Evolutionary conservation across 176 grass and related monocot genomes (phyloP).

Genomic region (Tillandsia fasciculata): DNA sequence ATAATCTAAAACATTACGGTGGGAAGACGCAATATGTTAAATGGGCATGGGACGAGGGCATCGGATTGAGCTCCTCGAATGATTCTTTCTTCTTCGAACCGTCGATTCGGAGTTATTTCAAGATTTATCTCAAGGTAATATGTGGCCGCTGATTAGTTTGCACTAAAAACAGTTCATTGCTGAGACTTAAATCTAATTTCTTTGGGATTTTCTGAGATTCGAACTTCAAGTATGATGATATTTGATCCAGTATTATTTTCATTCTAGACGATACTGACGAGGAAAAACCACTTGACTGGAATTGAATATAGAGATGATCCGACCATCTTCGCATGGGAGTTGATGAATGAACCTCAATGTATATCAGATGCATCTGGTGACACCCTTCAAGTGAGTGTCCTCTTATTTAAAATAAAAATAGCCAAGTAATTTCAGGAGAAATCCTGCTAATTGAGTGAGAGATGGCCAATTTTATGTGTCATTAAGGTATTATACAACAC

Average conservation of each 20-base stretch:
- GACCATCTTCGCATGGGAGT: conserved; percentile 89
- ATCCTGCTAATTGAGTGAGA: background rate
- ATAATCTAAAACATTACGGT: conserved; percentile 27
- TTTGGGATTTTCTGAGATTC: no score
- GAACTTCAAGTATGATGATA: background rate
- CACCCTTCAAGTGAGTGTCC: conserved; percentile 60
- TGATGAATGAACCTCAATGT: conserved; percentile 98
- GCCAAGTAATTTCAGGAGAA: background rate
- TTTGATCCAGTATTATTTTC: background rate
- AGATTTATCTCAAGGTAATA: conserved; percentile 21
- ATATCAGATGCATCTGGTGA: conserved; percentile 61
- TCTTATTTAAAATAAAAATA: no score
- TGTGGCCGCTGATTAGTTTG: background rate
- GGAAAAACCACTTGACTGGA: conserved; percentile 30
- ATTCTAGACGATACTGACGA: conserved; percentile 18
- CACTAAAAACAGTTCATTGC: no score
- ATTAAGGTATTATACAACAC: no score
- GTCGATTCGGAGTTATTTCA: conserved; percentile 14
- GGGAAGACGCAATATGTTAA: conserved; percentile 29
- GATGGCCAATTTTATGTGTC: no score
- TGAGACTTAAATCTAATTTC: no score
- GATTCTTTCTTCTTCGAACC: conserved; percentile 32
- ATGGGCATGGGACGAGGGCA: conserved; percentile 23
- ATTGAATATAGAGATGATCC: conserved; percentile 45
- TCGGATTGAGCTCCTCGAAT: conserved; percentile 21